Conservation (phyloP, 306 rosid genomes). For the Fragaria nilgerrensis region DNA sequence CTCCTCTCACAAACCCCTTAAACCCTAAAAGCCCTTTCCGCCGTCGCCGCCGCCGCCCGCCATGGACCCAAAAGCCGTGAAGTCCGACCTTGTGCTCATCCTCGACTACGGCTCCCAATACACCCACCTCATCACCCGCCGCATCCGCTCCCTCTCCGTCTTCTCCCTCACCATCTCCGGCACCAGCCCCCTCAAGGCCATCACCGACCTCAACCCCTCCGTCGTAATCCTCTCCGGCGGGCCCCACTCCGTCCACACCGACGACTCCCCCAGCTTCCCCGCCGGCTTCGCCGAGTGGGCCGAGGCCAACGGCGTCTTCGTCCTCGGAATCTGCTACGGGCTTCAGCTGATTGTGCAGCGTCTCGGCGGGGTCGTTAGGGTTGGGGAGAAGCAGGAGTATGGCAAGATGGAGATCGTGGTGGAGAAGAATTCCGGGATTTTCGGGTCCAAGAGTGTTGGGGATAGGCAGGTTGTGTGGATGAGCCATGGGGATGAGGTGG, state of each 20-base stretch:
- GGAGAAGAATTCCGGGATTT: slow-evolving; percentile 42
- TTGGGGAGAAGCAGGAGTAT: slow-evolving; percentile 80
- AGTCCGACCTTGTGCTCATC: slow-evolving; percentile 71
- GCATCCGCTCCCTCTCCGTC: slow-evolving; percentile 72
- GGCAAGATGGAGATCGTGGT: slow-evolving; percentile 87
- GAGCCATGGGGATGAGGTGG: slow-evolving; percentile 97
- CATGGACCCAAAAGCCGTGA: slow-evolving; percentile 62
- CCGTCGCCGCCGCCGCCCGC: neutral
- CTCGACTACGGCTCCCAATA: slow-evolving; percentile 91
- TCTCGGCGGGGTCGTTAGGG: slow-evolving; percentile 74
- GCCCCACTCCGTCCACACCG: slow-evolving; percentile 90
- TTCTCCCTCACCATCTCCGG: slow-evolving; percentile 92
- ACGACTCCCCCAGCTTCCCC: slow-evolving; percentile 71
- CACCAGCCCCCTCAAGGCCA: slow-evolving; percentile 63
- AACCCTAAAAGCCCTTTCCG: slow-evolving; percentile 32
- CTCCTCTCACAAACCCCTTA: slow-evolving; percentile 2
- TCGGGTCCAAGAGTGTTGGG: slow-evolving; percentile 42
- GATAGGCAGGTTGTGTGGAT: slow-evolving; percentile 72
- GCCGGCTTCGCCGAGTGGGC: slow-evolving; percentile 77
- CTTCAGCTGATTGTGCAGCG: slow-evolving; percentile 82
- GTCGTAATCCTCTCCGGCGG: slow-evolving; percentile 95
- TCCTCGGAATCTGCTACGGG: slow-evolving; percentile 90
- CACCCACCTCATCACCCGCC: slow-evolving; percentile 97
- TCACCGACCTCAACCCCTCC: slow-evolving; percentile 60
- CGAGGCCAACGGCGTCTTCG: slow-evolving; percentile 49